These are phyloP conservation scores for Cucurbitaria berberidis DNA, from an alignment of 2,329 filamentous ascomycete species.

Conservation along the genomic window DNA sequence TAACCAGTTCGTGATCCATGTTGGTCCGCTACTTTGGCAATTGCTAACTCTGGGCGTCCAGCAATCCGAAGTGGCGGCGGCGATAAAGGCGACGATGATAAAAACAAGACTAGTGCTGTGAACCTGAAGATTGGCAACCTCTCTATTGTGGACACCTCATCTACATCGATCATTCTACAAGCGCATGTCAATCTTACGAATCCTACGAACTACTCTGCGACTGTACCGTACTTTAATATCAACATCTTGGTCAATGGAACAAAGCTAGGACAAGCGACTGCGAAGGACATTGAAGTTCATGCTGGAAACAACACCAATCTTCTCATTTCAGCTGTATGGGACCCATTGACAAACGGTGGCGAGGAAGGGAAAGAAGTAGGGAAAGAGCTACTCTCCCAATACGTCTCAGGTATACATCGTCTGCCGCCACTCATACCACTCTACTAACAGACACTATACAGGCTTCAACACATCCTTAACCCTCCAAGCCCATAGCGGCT, in stretches of 20 bases:
- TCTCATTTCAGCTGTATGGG: constrained; percentile 73
- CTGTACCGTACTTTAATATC: constrained; percentile 79
- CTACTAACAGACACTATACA: constrained; percentile 29
- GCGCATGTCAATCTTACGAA: constrained; percentile 85
- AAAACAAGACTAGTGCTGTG: constrained; percentile 58
- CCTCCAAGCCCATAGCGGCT: constrained; percentile 71
- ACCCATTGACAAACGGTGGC: constrained; percentile 69
- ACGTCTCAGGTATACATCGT: constrained; percentile 72
- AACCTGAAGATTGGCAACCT: constrained; percentile 73
- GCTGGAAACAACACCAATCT: constrained; percentile 76
- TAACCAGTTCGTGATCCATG: constrained; percentile 59
- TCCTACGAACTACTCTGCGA: constrained; percentile 83
- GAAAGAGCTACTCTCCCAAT: constrained; percentile 78
- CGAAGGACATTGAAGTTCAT: constrained; percentile 66
- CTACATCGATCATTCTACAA: constrained; percentile 72
- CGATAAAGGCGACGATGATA: constrained; percentile 23
- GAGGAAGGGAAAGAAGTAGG: constrained; percentile 67
- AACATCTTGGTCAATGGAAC: constrained; percentile 76
- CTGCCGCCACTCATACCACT: neutral
- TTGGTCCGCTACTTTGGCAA: constrained; percentile 17
- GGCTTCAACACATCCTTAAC: constrained; percentile 82
- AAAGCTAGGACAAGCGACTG: constrained; percentile 75
- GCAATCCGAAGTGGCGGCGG: constrained; percentile 54
- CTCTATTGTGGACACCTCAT: constrained; percentile 73
- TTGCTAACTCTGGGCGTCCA: constrained; percentile 44